Evolutionary conservation across 306 rosid genomes (phyloP), one percentile per base, ranked within the genome.

Genomic region (Pyrus betulifolia): DNA sequence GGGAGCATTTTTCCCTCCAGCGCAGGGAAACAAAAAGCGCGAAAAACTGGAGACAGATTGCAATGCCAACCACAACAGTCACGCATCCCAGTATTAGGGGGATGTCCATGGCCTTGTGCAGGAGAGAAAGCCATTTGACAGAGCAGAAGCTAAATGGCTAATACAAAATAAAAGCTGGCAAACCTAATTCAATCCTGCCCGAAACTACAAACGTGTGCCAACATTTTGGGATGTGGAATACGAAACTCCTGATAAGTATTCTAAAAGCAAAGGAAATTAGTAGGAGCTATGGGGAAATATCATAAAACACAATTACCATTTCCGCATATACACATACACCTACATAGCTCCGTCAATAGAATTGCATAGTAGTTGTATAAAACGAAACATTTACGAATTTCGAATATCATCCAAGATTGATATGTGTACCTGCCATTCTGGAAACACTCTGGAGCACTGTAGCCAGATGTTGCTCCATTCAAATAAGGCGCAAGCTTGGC

Each of bases 391-490:
- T 42, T 52, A 40, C 6, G 54, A 60, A 68, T 67, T 12, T 62
- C 33, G 30, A 51, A 68, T 23, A 63, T 38, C 7, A 35, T 55
- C 52, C 11, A 79, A 65, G 46, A 54, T 60, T 33, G 17, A 46
- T 22, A 60, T 63, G 51, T 30, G 68, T 78, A 95, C 99, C 97
- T 92, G 92, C 90, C 75, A 78, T 77, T 85, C 67, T 86, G 92
- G 57, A 86, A 81, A 82, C 92, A 89, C 82, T 92, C 97, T 18
- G 97, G 97, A 80, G 96, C 91, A 59, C 77, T 84, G 78, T 88
- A 85, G 58, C 81, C 86, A 78, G 96, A 86, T 2, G 83, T 70
- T 38, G 86, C 86, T 80, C 88, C 77, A 67, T 87, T 75, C 83
- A 91, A 79, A 79, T 82, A 78, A 4, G 92, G 89, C 7, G 89